These are phyloP conservation scores for Zygnema cylindricum DNA, from an alignment of 139 green algal species.

Conservation along the genomic window DNA sequence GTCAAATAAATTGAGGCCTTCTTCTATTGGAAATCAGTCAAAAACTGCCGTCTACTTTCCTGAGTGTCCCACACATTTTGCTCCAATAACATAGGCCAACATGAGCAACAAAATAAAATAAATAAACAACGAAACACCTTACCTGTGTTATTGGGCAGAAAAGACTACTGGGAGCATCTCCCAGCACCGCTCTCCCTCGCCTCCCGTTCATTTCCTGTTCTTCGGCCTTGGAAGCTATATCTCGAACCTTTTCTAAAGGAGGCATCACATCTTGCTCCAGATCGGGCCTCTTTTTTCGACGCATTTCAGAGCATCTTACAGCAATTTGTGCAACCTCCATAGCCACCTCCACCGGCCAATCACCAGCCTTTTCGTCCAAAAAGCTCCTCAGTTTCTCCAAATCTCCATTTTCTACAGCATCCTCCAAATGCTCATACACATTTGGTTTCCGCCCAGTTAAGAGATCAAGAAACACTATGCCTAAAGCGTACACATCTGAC, in stretches of 20 bases:
- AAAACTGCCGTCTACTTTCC: too few relatives aligned
- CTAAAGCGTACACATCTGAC: conserved; percentile 69
- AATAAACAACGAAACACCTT: too few relatives aligned
- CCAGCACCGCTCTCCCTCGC: background rate
- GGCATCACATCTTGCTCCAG: conserved; percentile 50
- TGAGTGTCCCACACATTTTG: too few relatives aligned
- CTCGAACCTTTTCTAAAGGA: conserved; percentile 5
- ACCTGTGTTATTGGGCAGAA: conserved; percentile 58
- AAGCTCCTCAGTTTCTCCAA: conserved; percentile 20
- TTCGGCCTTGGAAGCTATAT: conserved; percentile 16
- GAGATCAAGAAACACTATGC: conserved; percentile 56
- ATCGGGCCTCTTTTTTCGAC: conserved; percentile 35
- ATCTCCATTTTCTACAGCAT: conserved; percentile 45
- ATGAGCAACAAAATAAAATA: too few relatives aligned
- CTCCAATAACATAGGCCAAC: too few relatives aligned
- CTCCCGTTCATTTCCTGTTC: conserved; percentile 8
- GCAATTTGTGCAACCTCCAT: conserved; percentile 49
- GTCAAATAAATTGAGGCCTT: too few relatives aligned
- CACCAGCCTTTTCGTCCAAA: conserved; percentile 24
- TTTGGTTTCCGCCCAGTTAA: conserved; percentile 44
- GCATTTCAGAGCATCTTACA: conserved; percentile 40
- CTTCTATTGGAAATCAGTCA: too few relatives aligned
- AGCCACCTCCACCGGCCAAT: conserved; percentile 37
- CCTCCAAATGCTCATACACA: conserved; percentile 43
- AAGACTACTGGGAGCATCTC: conserved; percentile 35